Conservation (phyloP, 805 yeast genomes). For the Kockiozyma suomiensis region DNA sequence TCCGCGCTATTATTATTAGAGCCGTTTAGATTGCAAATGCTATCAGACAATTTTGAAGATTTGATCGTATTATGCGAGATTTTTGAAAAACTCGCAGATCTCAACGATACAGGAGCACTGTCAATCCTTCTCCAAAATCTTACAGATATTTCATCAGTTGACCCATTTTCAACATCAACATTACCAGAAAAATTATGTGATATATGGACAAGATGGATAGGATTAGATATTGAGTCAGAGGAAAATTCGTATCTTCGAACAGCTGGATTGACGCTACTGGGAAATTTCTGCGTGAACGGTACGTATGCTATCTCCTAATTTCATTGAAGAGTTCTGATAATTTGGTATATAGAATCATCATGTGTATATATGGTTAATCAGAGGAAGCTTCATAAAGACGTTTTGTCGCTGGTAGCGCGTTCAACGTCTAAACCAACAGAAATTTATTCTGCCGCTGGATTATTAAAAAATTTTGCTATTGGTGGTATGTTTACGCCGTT, state of each 20-base stretch:
- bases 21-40: neutral
- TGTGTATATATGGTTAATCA: conserved; percentile 1
- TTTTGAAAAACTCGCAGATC: conserved; percentile 1
- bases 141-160: conserved; percentile 4
- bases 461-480: conserved; percentile 16
- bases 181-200: neutral
- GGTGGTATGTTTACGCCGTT: no score
- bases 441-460: conserved; percentile 16
- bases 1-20: conserved; percentile 3
- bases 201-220: conserved; percentile 13
- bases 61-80: conserved; percentile 1
- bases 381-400: neutral
- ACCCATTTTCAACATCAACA: neutral
- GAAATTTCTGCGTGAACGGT: conserved; percentile 20
- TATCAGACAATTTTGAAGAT: neutral
- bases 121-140: neutral
- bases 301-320: neutral
- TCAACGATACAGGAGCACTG: neutral
- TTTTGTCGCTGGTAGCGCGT: neutral
- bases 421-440: neutral
- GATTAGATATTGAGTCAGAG: neutral
- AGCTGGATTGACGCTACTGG: conserved; percentile 12
- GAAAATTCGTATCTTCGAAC: neutral
- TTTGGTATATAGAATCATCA: neutral
- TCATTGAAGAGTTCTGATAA: no score